phyloP scores from a whole-genome alignment of 2,329 filamentous ascomycete species.

The Stylonectria norvegica region DNA sequence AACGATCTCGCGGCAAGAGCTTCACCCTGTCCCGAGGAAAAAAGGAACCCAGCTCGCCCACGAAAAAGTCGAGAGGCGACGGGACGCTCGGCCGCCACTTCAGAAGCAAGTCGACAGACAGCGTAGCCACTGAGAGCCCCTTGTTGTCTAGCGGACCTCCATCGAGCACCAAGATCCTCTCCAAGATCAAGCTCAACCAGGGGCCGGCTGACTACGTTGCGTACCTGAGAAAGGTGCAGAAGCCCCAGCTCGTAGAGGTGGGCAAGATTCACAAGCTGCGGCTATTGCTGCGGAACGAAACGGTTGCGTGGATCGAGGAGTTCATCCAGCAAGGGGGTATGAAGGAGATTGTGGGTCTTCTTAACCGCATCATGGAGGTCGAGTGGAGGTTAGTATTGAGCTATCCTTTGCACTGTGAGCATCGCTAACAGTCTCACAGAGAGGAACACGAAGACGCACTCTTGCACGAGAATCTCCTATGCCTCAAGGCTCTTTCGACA shows the following conservation, averaged over 20 bases:
- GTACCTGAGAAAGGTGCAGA: constrained; percentile 76
- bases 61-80: constrained; percentile 72
- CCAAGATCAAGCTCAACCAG: constrained; percentile 70
- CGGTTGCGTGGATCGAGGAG: constrained; percentile 88
- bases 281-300: constrained; percentile 86
- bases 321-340: constrained; percentile 90
- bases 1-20: constrained; percentile 50
- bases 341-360: constrained; percentile 80
- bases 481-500: constrained; percentile 90
- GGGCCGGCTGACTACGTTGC: constrained; percentile 80
- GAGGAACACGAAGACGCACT: constrained; percentile 95
- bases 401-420: background rate
- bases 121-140: constrained; percentile 58
- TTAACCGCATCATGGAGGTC: constrained; percentile 90
- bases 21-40: constrained; percentile 70
- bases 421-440: constrained; percentile 41
- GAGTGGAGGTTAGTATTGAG: constrained; percentile 76
- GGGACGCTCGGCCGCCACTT: constrained; percentile 60
- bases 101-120: constrained; percentile 70
- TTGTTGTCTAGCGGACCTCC: constrained; percentile 50
- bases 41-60: constrained; percentile 63
- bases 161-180: constrained; percentile 56
- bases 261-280: constrained; percentile 92
- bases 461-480: constrained; percentile 86
- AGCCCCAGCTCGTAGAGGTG: constrained; percentile 84